Evolutionary conservation across 148 eudicot genomes (phyloP).

Genomic region (Rhododendron ovatum): DNA sequence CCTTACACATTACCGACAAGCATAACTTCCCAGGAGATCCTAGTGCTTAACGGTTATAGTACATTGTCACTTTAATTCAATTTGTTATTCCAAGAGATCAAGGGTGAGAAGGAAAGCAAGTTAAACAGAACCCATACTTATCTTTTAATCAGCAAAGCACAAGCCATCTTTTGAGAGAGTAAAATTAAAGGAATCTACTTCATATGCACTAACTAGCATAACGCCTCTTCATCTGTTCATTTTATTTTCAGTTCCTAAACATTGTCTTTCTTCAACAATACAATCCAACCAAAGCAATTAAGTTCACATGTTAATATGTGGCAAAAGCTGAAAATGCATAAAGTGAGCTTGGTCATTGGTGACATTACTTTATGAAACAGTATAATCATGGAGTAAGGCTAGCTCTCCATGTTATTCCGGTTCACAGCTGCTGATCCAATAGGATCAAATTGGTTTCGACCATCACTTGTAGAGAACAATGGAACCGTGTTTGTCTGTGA

Average conservation of each 20-base stretch:
- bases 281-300: not conserved
- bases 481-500: not conserved
- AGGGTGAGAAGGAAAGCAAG: no score
- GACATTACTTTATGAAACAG: not conserved
- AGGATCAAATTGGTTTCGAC: not conserved
- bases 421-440: slow-evolving; percentile 1
- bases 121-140: no score
- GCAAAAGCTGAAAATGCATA: not conserved
- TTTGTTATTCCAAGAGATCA: no score
- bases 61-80: no score
- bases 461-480: not conserved
- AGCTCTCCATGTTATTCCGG: not conserved
- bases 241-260: not conserved
- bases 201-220: not conserved
- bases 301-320: not conserved
- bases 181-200: not conserved
- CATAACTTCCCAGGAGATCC: no score
- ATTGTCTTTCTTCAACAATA: not conserved
- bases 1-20: no score
- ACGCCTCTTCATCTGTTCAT: not conserved
- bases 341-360: not conserved
- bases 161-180: not conserved
- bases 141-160: not conserved
- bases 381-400: not conserved
- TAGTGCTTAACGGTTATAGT: no score